Evolutionary conservation across 2,329 filamentous ascomycete genomes (phyloP).

Genomic region (Botryosphaeria agaves): DNA sequence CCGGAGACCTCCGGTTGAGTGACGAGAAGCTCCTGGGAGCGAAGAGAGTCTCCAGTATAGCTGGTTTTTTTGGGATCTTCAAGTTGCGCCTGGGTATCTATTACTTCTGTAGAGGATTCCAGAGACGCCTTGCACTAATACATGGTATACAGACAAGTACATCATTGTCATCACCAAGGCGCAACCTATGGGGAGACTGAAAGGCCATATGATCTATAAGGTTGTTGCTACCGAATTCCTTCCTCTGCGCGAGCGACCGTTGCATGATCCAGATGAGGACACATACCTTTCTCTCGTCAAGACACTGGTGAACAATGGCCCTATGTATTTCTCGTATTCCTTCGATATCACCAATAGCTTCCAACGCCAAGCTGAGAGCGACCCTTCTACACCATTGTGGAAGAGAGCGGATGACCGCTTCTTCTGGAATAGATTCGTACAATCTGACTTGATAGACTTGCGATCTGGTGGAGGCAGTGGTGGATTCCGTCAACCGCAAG

Average conservation of each 20-base stretch:
- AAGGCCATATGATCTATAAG: conserved; percentile 94
- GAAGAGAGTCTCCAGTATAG: conserved; percentile 83
- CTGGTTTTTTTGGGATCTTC: conserved; percentile 86
- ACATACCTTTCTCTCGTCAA: conserved; percentile 72
- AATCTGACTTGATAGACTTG: conserved; percentile 82
- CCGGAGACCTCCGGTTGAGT: conserved; percentile 72
- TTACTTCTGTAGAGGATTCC: conserved; percentile 3
- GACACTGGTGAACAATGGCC: conserved; percentile 61
- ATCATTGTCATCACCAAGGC: conserved; percentile 92
- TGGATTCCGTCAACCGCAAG: conserved; percentile 42
- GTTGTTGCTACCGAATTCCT: conserved; percentile 82
- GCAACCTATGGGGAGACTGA: conserved; percentile 74
- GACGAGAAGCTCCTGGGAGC: conserved; percentile 60
- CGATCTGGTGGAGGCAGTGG: conserved; percentile 39
- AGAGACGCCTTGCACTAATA: conserved; percentile 5
- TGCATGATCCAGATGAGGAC: conserved; percentile 89
- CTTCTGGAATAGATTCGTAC: conserved; percentile 95
- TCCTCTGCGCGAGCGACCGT: conserved; percentile 76
- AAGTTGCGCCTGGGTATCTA: conserved; percentile 71
- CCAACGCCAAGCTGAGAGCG: conserved; percentile 72
- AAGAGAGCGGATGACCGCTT: conserved; percentile 88
- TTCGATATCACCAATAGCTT: conserved; percentile 94
- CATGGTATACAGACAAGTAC: conserved; percentile 61
- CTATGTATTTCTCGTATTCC: conserved; percentile 97
- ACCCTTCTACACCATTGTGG: conserved; percentile 64